Evolutionary conservation across 768 basidiomycete genomes (phyloP), one percentile per base, ranked within the genome.

Genomic region (Termitomyces sp.): DNA sequence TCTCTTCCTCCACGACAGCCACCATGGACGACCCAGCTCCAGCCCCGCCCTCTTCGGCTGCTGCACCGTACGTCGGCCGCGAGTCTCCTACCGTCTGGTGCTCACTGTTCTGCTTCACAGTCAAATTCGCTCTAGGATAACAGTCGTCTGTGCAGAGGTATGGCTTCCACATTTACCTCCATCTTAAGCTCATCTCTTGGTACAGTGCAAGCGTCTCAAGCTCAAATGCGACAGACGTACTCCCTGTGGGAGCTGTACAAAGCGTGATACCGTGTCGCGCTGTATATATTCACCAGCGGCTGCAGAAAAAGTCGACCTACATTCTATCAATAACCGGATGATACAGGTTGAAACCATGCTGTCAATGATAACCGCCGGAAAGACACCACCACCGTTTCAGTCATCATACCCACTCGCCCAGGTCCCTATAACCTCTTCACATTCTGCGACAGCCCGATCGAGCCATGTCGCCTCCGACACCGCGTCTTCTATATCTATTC

Each of bases 221-320:
- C 78, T 93, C 50, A 91, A 86, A 73, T 94, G 91, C 65, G 91
- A 93, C 71, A 75, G 91, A 36, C 80, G 85, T 20, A 82, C 77
- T 3, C 91, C 91, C 0, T 93, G 91, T 60, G 82, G 83, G 0
- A 85, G 84, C 25, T 93, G 91, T 61, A 78, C 83, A 16, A 92
- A 92, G 65, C 85, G 90, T 57, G 86, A 89, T 64, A 89, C 88
- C 0, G 79, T 87, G 11, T 72, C 74, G 3, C 76, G 87, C 60
- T 91, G 89, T 62, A 76, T 86, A 5, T 91, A 91, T 66, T 89
- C 89, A 0, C 83, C 88, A 22, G 89, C 88, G 15, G 91, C 91
- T 0, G 85, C 88, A 16, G 91, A 93, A 73, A 93, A 92, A 80
- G 85, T 93, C 41, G 91, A 93, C 68, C 74, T 93, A 2, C 90